Conservation (phyloP, 2,329 filamentous ascomycete genomes). For the Cercospora berteroae region DNA sequence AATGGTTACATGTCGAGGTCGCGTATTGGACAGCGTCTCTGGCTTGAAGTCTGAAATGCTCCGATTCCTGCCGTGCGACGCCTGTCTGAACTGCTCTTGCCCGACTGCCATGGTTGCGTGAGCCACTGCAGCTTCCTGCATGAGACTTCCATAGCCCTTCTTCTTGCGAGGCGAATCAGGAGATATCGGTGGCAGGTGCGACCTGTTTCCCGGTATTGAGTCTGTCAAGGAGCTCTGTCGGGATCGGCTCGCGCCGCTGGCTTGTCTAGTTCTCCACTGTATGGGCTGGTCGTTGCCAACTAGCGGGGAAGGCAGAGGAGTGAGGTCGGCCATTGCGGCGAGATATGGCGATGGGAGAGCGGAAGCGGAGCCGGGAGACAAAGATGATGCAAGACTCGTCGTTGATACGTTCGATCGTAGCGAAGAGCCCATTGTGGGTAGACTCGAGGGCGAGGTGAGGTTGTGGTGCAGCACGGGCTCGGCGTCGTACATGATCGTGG, state of each 20-base stretch:
- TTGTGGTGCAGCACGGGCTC: slow-evolving; percentile 32
- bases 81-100: slow-evolving; percentile 27
- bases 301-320: slow-evolving; percentile 53
- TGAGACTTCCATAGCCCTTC: slow-evolving; percentile 49
- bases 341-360: slow-evolving; percentile 50
- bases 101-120: slow-evolving; percentile 26
- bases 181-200: slow-evolving; percentile 27
- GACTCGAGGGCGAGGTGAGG: slow-evolving; percentile 40
- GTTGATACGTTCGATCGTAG: slow-evolving; percentile 45
- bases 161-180: slow-evolving; percentile 43
- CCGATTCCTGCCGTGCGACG: slow-evolving; percentile 62
- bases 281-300: slow-evolving; percentile 41
- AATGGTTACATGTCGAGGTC: slow-evolving; percentile 68
- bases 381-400: slow-evolving; percentile 45
- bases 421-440: slow-evolving; percentile 30
- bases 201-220: slow-evolving; percentile 34
- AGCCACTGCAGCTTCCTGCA: slow-evolving; percentile 40
- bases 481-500: slow-evolving; percentile 21
- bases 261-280: slow-evolving; percentile 43
- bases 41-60: slow-evolving; percentile 88
- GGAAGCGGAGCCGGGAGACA: slow-evolving; percentile 47
- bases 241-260: slow-evolving; percentile 32
- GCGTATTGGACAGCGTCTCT: slow-evolving; percentile 65
- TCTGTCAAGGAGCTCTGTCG: slow-evolving; percentile 34
- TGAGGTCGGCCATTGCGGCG: slow-evolving; percentile 50